These are phyloP conservation scores for Pleurotus platypus DNA, from an alignment of 768 basidiomycete genomes.

Conservation along the genomic window DNA sequence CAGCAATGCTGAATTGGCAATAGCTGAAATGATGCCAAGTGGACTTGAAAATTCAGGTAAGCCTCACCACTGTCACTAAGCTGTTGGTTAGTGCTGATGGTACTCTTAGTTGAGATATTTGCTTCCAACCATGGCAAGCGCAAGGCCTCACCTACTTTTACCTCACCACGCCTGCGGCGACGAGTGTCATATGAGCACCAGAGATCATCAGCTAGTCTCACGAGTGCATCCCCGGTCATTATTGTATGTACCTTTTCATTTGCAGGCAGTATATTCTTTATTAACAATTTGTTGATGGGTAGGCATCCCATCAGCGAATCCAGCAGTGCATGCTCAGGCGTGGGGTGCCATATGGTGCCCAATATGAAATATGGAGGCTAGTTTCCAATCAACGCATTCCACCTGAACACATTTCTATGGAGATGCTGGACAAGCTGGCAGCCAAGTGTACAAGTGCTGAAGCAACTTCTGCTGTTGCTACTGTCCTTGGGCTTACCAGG, in stretches of 20 bases:
- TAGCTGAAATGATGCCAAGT: too few species aligned
- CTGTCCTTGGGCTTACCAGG: slow-evolving; percentile 9
- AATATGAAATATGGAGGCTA: slow-evolving; percentile 50
- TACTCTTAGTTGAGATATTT: too few species aligned
- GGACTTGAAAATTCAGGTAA: too few species aligned
- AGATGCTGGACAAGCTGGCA: slow-evolving; percentile 21
- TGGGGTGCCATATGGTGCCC: slow-evolving; percentile 40
- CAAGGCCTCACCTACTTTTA: too few species aligned
- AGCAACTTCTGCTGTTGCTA: slow-evolving; percentile 22
- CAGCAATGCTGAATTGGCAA: too few species aligned
- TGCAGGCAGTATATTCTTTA: too few species aligned
- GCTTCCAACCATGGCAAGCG: too few species aligned
- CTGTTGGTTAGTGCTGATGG: too few species aligned
- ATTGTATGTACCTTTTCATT: not conserved
- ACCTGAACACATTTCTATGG: slow-evolving; percentile 26
- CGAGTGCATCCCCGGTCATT: not conserved
- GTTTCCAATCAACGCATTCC: slow-evolving; percentile 24
- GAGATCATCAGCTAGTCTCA: too few species aligned
- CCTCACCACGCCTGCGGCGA: too few species aligned
- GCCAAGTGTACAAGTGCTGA: slow-evolving; percentile 27
- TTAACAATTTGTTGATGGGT: not conserved
- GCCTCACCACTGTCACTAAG: too few species aligned
- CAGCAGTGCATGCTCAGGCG: slow-evolving; percentile 22
- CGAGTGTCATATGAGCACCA: too few species aligned
- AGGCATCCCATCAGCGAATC: slow-evolving; percentile 19